phyloP scores from a whole-genome alignment of 2,329 filamentous ascomycete genomes.

The Byssothecium circinans region DNA sequence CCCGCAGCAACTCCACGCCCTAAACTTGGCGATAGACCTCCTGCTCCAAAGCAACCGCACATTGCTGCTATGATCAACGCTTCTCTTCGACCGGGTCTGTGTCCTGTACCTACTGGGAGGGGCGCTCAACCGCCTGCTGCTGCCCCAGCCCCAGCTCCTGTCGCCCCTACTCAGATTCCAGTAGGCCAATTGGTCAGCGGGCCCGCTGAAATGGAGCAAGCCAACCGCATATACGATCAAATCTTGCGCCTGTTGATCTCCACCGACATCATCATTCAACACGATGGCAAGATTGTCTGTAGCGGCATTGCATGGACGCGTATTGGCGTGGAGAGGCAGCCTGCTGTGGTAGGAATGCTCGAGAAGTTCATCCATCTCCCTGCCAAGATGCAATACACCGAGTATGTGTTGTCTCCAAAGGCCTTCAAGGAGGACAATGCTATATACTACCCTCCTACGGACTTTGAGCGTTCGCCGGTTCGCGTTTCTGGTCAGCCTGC shows the following conservation, averaged over 20 bases:
- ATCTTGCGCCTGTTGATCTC: conserved; percentile 33
- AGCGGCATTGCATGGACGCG: conserved; percentile 29
- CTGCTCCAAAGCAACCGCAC: background rate
- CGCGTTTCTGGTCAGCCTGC: conserved; percentile 13
- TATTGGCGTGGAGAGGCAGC: conserved; percentile 25
- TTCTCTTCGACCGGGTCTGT: too few species aligned
- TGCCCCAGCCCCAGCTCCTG: background rate
- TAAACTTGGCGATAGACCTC: background rate
- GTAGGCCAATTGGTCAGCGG: conserved; percentile 11
- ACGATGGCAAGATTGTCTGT: conserved; percentile 28
- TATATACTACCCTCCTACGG: conserved; percentile 14
- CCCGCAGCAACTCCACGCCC: background rate
- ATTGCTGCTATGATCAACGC: background rate
- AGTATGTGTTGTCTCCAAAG: conserved; percentile 32
- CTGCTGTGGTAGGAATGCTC: conserved; percentile 21
- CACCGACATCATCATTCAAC: conserved; percentile 28
- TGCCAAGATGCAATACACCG: conserved; percentile 21
- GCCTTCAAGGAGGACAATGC: conserved; percentile 26
- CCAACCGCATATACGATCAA: conserved; percentile 23
- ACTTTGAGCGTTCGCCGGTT: conserved; percentile 27
- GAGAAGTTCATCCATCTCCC: conserved; percentile 32
- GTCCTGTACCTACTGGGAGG: too few species aligned
- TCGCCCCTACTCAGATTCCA: background rate
- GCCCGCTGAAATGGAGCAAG: conserved; percentile 28
- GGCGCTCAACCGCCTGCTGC: too few species aligned